Evolutionary conservation across 495 filamentous ascomycete genomes (phyloP), one percentile per base, ranked within the genome.

Genomic region (Tetracladium marchalianum): DNA sequence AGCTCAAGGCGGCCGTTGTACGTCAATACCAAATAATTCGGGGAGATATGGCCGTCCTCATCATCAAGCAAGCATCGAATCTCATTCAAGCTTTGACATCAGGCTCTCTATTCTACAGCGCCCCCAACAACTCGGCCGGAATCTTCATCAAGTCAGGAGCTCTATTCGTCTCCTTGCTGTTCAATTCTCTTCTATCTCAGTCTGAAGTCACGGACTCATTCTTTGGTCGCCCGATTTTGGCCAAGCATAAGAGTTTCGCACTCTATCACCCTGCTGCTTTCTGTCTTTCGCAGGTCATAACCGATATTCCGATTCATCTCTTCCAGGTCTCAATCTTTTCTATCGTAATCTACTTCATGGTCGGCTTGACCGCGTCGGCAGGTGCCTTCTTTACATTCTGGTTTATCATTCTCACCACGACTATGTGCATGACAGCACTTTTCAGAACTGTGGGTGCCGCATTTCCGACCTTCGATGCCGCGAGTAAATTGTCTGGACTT

Each of bases 81-180:
- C 49, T 85, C 24, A 82, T 87, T 61, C 80, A 85, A 53, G 71
- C 85, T 11, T 64, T 95, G 18, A 82, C 95, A 59, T 74, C 92
- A 47, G 76, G 81, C 11, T 84, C 77, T 51, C 76, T 95, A 36
- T 96, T 94, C 67, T 90, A 81, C 66, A 81, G 92, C 53, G 59
- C 90, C 11, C 87, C 79, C 55, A 56, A 61, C 8, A 67, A 72
- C 32, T 61, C 57, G 11, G 57, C 68, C 11, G 74, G 74, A 27
- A 62, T 76, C 6, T 77, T 76, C 44, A 55, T 69, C 43, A 76
- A 77, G 46, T 69, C 65, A 8, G 74, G 74, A 51, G 73, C 68
- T 12, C 52, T 77, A 57, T 86, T 87, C 61, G 82, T 81, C 54
- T 57, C 63, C 16, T 55, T 66, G 36, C 58, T 76, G 6, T 82